phyloP scores from a whole-genome alignment of 2,329 filamentous ascomycete genomes.

The Colletotrichum chlorophyti region DNA sequence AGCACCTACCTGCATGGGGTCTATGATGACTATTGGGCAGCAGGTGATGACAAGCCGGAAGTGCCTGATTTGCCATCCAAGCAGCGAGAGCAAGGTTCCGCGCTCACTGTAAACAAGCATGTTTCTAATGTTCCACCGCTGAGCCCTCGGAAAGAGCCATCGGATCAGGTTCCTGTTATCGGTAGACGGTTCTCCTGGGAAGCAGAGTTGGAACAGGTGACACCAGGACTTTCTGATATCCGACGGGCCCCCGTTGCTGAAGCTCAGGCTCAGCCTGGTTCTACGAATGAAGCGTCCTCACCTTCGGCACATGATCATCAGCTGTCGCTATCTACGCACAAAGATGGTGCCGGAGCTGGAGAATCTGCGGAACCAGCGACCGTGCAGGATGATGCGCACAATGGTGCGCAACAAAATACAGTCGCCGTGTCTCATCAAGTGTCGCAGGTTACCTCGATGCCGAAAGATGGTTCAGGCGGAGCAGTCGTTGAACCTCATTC shows the following conservation, averaged over 20 bases:
- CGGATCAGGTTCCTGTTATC: not conserved
- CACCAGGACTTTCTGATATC: not conserved
- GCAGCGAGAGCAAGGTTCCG: not conserved
- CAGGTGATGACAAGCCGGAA: slow-evolving; percentile 48
- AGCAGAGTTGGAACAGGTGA: slow-evolving; percentile 34
- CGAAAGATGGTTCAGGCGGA: slow-evolving; percentile 34
- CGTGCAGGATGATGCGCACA: slow-evolving; percentile 5
- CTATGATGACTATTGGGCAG: slow-evolving; percentile 72
- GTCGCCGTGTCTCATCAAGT: slow-evolving; percentile 40
- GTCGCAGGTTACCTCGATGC: slow-evolving; percentile 44
- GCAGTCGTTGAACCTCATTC: slow-evolving; percentile 48
- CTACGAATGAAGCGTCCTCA: not conserved
- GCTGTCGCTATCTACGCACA: not conserved
- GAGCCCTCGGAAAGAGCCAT: slow-evolving; percentile 27
- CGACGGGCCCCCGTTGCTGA: not conserved
- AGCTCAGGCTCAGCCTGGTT: not conserved
- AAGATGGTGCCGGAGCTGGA: not conserved
- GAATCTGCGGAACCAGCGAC: not conserved
- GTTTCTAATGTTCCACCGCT: slow-evolving; percentile 18
- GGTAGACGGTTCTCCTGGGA: slow-evolving; percentile 52
- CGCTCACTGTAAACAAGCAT: not conserved
- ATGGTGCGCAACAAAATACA: slow-evolving; percentile 1
- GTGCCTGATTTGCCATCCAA: slow-evolving; percentile 5
- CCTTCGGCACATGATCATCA: not conserved
- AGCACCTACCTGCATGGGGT: slow-evolving; percentile 71